A percentile compares a stretch with the other conserved stretches of the same genome.
Conservation (phyloP, 176 grass and related monocot genomes). For the Lolium rigidum region DNA sequence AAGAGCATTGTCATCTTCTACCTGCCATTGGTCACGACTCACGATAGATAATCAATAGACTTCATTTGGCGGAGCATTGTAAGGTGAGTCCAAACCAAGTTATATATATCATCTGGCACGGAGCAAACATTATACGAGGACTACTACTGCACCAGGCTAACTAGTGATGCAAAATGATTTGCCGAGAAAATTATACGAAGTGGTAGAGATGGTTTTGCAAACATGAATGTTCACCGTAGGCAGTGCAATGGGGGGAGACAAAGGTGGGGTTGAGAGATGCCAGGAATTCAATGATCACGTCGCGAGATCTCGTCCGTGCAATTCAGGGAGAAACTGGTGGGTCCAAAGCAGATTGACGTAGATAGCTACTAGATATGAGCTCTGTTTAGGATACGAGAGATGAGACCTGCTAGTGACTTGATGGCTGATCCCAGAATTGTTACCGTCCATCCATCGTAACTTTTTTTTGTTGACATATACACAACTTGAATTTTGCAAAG, state of each 20-base stretch:
- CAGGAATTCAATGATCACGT: not conserved
- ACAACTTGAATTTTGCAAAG: too few species aligned
- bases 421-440: too few species aligned
- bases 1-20: not conserved
- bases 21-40: not conserved
- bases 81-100: not conserved
- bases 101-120: not conserved
- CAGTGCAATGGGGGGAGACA: not conserved
- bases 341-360: too few species aligned
- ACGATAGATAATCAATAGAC: not conserved
- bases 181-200: not conserved
- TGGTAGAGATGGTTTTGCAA: not conserved
- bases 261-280: not conserved
- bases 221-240: not conserved
- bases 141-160: not conserved
- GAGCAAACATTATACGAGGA: not conserved
- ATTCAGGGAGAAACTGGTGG: not conserved
- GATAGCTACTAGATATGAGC: too few species aligned
- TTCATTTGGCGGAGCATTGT: not conserved
- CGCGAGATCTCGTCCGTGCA: not conserved
- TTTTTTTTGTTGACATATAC: too few species aligned
- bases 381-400: too few species aligned
- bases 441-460: too few species aligned
- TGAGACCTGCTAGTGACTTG: too few species aligned
- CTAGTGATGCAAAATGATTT: not conserved